Conservation (phyloP, 257 asterid genomes). For the Solanum clarkiae region DNA sequence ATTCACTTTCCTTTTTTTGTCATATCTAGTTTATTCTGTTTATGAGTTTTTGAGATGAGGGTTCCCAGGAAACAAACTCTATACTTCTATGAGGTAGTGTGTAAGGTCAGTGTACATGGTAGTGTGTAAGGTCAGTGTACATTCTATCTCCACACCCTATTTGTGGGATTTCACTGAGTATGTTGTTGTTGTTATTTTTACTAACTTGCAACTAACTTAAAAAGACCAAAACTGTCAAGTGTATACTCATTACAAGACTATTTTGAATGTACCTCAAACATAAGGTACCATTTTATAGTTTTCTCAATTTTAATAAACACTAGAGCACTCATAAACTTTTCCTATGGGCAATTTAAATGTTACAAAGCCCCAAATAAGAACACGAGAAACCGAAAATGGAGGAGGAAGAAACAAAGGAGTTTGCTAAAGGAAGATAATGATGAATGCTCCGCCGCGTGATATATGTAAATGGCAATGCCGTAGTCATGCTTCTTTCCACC, state of each 20-base stretch:
- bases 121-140: too few relatives aligned
- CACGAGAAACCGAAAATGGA: background rate
- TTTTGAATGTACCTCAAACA: background rate
- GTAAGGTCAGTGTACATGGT: too few relatives aligned
- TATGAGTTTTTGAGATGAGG: too few relatives aligned
- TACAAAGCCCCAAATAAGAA: background rate
- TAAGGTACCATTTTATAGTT: background rate
- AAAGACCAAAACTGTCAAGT: background rate
- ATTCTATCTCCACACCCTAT: too few relatives aligned
- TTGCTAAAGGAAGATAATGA: background rate
- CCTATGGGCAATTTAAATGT: background rate
- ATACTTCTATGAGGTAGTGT: too few relatives aligned
- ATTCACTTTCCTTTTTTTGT: too few relatives aligned
- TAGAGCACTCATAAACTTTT: too few relatives aligned
- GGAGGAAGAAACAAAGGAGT: background rate
- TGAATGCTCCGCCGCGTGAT: background rate
- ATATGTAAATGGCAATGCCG: background rate
- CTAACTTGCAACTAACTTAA: too few relatives aligned
- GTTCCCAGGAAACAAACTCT: too few relatives aligned
- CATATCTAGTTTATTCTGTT: too few relatives aligned
- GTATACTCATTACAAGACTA: background rate
- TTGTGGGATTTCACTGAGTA: too few relatives aligned
- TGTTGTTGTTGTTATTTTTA: too few relatives aligned
- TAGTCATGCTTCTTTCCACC: background rate
- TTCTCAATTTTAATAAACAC: background rate